phyloP scores from a whole-genome alignment of 257 asterid species.

The Ilex aquifolium region DNA sequence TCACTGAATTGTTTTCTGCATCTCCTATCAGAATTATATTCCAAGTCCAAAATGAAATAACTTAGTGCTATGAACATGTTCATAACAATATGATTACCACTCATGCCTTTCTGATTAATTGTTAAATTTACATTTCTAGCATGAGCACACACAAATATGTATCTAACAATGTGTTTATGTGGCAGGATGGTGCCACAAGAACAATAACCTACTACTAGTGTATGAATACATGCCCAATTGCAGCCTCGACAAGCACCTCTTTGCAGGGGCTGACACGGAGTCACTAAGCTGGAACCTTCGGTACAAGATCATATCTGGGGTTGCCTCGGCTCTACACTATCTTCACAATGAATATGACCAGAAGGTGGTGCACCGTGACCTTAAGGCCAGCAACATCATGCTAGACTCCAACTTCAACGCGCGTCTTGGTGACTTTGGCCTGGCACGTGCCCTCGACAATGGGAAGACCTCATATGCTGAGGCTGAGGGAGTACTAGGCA shows the following conservation, averaged over 20 bases:
- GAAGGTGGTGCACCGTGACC: conserved; percentile 76
- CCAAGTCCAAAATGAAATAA: too few species aligned
- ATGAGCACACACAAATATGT: conserved; percentile 5
- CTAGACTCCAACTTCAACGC: conserved; percentile 74
- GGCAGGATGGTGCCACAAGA: conserved; percentile 94
- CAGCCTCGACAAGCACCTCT: conserved; percentile 76
- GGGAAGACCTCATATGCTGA: conserved; percentile 74
- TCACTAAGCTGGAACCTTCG: conserved; percentile 61
- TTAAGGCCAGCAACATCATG: conserved; percentile 91
- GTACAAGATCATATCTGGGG: conserved; percentile 57
- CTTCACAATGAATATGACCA: conserved; percentile 86
- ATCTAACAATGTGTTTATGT: conserved; percentile 8
- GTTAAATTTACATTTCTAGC: too few species aligned
- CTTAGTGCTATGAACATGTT: too few species aligned
- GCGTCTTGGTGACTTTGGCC: conserved; percentile 91
- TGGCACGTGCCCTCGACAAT: conserved; percentile 79
- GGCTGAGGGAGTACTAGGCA: conserved; percentile 76
- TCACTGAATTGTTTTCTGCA: too few species aligned
- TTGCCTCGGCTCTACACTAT: conserved; percentile 80
- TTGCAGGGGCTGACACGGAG: conserved; percentile 32
- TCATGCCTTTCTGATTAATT: too few species aligned
- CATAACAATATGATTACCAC: too few species aligned
- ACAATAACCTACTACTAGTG: conserved; percentile 66
- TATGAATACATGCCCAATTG: conserved; percentile 95
- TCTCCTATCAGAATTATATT: too few species aligned